Conservation (phyloP, 2,329 filamentous ascomycete genomes). For the Stagonosporopsis vannaccii region DNA sequence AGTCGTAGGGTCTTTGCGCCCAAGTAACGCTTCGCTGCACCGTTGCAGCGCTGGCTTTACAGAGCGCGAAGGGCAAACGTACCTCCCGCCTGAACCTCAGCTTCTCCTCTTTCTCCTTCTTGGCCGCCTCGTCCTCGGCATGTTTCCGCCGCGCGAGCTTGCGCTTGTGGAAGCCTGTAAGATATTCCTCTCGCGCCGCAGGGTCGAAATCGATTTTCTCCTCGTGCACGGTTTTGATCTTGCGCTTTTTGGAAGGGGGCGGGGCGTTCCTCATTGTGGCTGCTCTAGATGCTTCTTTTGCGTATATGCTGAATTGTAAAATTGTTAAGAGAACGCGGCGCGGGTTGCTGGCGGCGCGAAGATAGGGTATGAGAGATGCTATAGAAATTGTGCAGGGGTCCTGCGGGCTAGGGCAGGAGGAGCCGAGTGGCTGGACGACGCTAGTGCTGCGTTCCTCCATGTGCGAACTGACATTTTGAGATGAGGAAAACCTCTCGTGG, state of each 20-base stretch:
- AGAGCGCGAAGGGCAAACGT: too few species aligned
- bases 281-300: neutral
- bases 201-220: slow-evolving; percentile 89
- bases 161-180: slow-evolving; percentile 97
- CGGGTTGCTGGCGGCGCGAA: slow-evolving; percentile 6
- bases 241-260: slow-evolving; percentile 45
- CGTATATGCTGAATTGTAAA: too few species aligned
- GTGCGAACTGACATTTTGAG: neutral
- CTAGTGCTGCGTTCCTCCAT: neutral
- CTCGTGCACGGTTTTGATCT: slow-evolving; percentile 62
- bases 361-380: too few species aligned
- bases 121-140: slow-evolving; percentile 81
- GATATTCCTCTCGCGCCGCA: slow-evolving; percentile 79
- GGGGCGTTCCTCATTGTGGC: slow-evolving; percentile 21
- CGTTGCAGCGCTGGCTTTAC: too few species aligned
- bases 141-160: slow-evolving; percentile 84
- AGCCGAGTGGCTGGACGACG: slow-evolving; percentile 4
- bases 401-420: slow-evolving; percentile 3
- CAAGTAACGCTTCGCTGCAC: too few species aligned
- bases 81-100: slow-evolving; percentile 79
- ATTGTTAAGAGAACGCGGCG: neutral
- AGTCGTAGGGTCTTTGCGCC: too few species aligned
- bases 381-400: slow-evolving; percentile 36
- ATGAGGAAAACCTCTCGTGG: neutral
- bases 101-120: slow-evolving; percentile 79